Base-by-base conservation (phyloP, 1,139 yeast species). In the Candida sanyaensis region DNA sequence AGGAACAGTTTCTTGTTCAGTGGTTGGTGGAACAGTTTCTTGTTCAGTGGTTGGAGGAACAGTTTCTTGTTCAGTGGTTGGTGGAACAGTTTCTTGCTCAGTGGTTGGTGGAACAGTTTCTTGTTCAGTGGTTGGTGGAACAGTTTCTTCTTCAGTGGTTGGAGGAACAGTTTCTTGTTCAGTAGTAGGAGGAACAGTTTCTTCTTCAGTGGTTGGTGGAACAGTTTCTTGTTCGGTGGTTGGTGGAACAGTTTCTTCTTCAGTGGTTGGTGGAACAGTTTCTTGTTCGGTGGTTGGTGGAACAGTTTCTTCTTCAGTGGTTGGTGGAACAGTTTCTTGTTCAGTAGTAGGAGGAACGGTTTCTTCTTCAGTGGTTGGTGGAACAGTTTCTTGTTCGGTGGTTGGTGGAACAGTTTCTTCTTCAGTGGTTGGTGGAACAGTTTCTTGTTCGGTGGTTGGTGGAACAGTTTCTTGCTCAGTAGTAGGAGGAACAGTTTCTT, bases 241-340 rank as follows among this genome's bases (percentile, higher is more conserved):
- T 17, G 21, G 21, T 17, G 21, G 21, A 17, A 17, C 21, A 17
- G 21, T 17, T 17, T 17, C 21, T 3, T 17, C 3, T 17, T 17
- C 21, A 17, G 21, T 17, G 21, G 21, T 17, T 17, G 21, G 3
- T 17, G 21, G 21, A 17, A 29, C 10, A 33, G 43, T 12, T 40
- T 23, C 38, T 3, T 17, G 21, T 17, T 17, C 21, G 3, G 21
- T 17, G 21, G 21, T 17, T 17, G 21, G 3, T 17, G 21, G 21
- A 17, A 17, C 21, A 29, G 50, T 21, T n/a, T n/a, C 31, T 12
- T 30, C 5, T 29, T 45, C 13, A 8, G 48, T 26, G 24, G 46
- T 36, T 17, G 21, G 21, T 17, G 21, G 21, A 17, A 17, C 21
- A 17, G 21, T 17, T 17, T 17, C 21, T 3, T 17, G 21, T 17